Percentiles rank a stretch among this genome's conserved stretches.
phyloP scores from a whole-genome alignment of 495 filamentous ascomycete species.

The Talaromyces ruber region DNA sequence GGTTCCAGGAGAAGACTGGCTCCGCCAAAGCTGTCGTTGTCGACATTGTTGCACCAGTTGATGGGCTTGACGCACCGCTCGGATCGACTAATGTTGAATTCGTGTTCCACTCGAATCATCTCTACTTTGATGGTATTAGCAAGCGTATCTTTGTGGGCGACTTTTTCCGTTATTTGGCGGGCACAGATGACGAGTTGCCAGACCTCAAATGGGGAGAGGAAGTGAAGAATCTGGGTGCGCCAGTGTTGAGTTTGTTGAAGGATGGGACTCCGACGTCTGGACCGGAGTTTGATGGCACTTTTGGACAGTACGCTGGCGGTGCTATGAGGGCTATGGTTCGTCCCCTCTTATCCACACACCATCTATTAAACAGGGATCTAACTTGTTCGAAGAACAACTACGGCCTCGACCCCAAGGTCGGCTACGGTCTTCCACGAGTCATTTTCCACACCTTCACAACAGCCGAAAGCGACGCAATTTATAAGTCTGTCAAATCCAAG shows the following conservation, averaged over 20 bases:
- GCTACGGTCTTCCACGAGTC: not conserved
- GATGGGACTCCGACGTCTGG: not conserved
- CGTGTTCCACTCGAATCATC: not conserved
- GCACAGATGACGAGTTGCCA: not conserved
- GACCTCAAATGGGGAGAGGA: conserved; percentile 2
- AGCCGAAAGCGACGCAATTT: not conserved
- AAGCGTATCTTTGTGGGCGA: not conserved
- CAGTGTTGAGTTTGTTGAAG: not conserved
- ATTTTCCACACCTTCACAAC: conserved; percentile 1
- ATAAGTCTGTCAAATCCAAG: not conserved
- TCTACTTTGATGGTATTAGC: conserved; percentile 1
- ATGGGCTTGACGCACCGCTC: not conserved
- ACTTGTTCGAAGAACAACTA: not conserved
- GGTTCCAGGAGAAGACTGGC: not conserved
- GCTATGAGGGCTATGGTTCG: not conserved
- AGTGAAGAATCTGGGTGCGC: not conserved
- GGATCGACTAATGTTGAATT: not conserved
- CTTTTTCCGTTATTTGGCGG: not conserved
- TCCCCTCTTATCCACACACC: not conserved
- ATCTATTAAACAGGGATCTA: not conserved
- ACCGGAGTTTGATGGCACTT: not conserved
- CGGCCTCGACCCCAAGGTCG: not conserved
- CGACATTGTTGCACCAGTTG: not conserved
- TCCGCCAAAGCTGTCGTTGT: not conserved
- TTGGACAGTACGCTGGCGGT: not conserved